A percentile compares a stretch with the other conserved stretches of the same genome.
Conservation (phyloP, 192 early-diverging fungal species). For the Mortierella claussenii region DNA sequence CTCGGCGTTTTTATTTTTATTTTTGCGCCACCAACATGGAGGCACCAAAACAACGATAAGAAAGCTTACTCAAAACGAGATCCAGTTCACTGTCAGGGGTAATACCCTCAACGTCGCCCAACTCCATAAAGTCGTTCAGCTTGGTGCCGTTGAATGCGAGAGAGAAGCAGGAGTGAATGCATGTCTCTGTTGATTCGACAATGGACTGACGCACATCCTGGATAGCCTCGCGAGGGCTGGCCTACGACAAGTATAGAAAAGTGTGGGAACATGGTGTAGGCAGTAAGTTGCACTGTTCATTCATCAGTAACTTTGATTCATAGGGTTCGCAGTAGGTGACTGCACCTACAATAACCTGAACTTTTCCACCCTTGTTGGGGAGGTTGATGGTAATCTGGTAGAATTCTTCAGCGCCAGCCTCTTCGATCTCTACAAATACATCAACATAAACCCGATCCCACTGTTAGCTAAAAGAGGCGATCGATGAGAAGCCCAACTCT, state of each 20-base stretch:
- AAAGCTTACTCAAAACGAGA: slow-evolving; percentile 72
- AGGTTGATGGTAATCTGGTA: slow-evolving; percentile 65
- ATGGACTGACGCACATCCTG: slow-evolving; percentile 90
- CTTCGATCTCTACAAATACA: slow-evolving; percentile 26
- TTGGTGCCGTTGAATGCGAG: slow-evolving; percentile 76
- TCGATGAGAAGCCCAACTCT: neutral
- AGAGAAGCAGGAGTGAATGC: slow-evolving; percentile 93
- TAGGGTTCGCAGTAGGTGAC: too few relatives aligned
- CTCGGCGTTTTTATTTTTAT: neutral
- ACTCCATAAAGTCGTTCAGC: slow-evolving; percentile 80
- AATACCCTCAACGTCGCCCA: slow-evolving; percentile 77
- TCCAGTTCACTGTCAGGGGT: slow-evolving; percentile 71
- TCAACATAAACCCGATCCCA: neutral
- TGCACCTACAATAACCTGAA: slow-evolving; percentile 61
- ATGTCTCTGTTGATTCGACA: slow-evolving; percentile 85
- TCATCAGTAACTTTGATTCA: too few relatives aligned
- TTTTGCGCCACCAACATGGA: too few relatives aligned
- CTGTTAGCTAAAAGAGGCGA: neutral
- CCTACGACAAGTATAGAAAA: slow-evolving; percentile 46
- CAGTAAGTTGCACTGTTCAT: too few relatives aligned
- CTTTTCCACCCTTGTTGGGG: slow-evolving; percentile 54
- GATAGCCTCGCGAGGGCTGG: slow-evolving; percentile 78
- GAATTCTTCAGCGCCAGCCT: slow-evolving; percentile 58
- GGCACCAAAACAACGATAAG: too few relatives aligned
- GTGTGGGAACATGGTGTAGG: too few relatives aligned